These are phyloP conservation scores for Phytophthora pluvialis DNA, from an alignment of 352 stramenopile species.

Conservation along the genomic window DNA sequence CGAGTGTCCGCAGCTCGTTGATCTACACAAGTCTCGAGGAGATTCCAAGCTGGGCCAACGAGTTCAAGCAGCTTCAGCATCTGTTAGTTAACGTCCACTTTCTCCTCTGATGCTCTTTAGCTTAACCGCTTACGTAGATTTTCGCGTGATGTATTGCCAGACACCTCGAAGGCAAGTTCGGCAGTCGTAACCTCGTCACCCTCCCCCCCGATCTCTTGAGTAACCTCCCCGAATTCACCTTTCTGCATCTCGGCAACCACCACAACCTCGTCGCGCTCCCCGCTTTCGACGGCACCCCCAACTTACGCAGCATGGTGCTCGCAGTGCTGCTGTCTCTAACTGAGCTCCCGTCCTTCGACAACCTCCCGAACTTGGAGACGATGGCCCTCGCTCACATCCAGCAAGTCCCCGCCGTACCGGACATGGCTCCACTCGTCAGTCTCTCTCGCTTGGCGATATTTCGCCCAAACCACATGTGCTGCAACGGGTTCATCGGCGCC, in stretches of 20 bases:
- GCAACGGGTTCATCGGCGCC: constrained; percentile 27
- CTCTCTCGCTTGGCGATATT: constrained; percentile 26
- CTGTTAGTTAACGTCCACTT: constrained; percentile 11
- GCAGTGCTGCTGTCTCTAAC: constrained; percentile 23
- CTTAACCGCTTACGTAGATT: neutral
- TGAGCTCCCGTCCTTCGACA: constrained; percentile 19
- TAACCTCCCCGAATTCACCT: constrained; percentile 25
- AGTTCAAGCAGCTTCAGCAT: constrained; percentile 24
- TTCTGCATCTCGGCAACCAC: constrained; percentile 27
- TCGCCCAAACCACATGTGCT: constrained; percentile 29
- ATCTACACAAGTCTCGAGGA: constrained; percentile 28
- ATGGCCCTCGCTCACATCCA: constrained; percentile 23
- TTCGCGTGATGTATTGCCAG: constrained; percentile 1
- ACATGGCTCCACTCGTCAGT: constrained; percentile 23
- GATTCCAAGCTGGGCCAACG: constrained; percentile 16
- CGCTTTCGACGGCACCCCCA: constrained; percentile 13
- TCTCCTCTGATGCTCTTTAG: neutral
- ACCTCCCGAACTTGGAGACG: constrained; percentile 17
- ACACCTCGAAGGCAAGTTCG: constrained; percentile 32
- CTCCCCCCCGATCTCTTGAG: constrained; percentile 25
- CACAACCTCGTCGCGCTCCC: constrained; percentile 14
- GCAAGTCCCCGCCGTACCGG: constrained; percentile 12
- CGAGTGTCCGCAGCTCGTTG: constrained; percentile 6
- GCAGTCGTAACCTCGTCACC: constrained; percentile 21
- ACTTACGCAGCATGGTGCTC: constrained; percentile 23